Conservation (phyloP, 805 yeast species). For the Lipomyces lipofer region DNA sequence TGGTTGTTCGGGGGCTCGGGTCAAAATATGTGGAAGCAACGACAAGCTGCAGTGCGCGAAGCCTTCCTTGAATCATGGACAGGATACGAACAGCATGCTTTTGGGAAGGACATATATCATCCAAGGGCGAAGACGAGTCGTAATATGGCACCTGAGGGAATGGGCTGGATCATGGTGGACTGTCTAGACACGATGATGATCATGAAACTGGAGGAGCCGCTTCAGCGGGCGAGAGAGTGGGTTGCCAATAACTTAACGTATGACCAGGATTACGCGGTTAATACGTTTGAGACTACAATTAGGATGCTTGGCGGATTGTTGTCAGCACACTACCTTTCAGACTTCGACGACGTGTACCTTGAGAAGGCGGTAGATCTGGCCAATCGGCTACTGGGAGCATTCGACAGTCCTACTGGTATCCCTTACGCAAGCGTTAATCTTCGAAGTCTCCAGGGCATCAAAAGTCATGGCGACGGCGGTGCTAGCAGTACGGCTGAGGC, state of each 20-base stretch:
- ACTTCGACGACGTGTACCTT: slow-evolving; percentile 62
- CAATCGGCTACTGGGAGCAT: slow-evolving; percentile 68
- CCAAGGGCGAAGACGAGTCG: slow-evolving; percentile 64
- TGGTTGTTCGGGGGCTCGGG: background rate
- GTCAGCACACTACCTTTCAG: slow-evolving; percentile 72
- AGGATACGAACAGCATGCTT: slow-evolving; percentile 70
- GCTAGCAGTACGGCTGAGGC: slow-evolving; percentile 83
- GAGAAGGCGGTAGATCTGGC: slow-evolving; percentile 81
- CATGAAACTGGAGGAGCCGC: slow-evolving; percentile 67
- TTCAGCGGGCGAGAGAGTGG: slow-evolving; percentile 69
- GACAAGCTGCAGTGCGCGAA: slow-evolving; percentile 57
- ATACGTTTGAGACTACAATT: slow-evolving; percentile 90
- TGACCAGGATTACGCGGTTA: slow-evolving; percentile 71
- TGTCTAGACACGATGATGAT: slow-evolving; percentile 77
- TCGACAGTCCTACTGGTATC: slow-evolving; percentile 63
- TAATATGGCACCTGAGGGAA: slow-evolving; percentile 76
- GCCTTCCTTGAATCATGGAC: slow-evolving; percentile 77
- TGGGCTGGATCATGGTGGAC: slow-evolving; percentile 94
- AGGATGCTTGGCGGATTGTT: slow-evolving; percentile 92
- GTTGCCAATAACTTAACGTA: slow-evolving; percentile 67
- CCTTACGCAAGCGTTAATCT: slow-evolving; percentile 82
- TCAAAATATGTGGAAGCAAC: slow-evolving; percentile 21
- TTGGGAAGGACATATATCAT: slow-evolving; percentile 79
- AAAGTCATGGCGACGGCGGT: slow-evolving; percentile 66
- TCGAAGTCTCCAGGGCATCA: slow-evolving; percentile 58